phyloP scores from a whole-genome alignment of 163 green algal species.

The Scenedesmus sp. region DNA sequence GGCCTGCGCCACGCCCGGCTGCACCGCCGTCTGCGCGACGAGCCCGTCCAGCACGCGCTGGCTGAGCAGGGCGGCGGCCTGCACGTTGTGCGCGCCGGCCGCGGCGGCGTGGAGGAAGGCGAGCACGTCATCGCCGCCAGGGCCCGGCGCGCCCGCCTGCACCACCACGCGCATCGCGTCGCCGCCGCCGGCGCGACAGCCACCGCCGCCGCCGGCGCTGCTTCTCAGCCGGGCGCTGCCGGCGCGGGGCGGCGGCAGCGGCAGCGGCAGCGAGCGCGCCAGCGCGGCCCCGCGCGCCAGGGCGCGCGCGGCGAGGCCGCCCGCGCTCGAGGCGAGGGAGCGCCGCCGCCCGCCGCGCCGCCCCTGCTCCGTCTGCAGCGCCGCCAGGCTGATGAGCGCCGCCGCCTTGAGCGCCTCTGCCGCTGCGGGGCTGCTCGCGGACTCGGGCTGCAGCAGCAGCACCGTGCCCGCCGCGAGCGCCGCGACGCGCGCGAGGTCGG shows the following conservation, averaged over 20 bases:
- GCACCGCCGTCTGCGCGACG: slow-evolving; percentile 27
- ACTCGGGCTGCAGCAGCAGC: slow-evolving; percentile 35
- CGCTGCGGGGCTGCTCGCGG: slow-evolving; percentile 31
- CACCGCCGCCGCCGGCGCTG: not conserved
- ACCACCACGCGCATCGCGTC: slow-evolving; percentile 34
- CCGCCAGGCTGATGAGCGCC: slow-evolving; percentile 34
- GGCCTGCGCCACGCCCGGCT: slow-evolving; percentile 29
- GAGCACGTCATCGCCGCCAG: slow-evolving; percentile 5
- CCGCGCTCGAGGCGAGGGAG: too few relatives aligned
- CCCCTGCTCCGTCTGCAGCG: too few relatives aligned
- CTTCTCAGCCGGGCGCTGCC: not conserved
- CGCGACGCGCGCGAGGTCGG: slow-evolving; percentile 30
- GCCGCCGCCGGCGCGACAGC: not conserved
- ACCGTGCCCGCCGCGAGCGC: slow-evolving; percentile 20
- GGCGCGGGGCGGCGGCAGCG: too few relatives aligned
- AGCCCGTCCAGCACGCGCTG: slow-evolving; percentile 42
- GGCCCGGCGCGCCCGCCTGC: slow-evolving; percentile 15
- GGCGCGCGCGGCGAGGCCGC: too few relatives aligned
- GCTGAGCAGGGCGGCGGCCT: slow-evolving; percentile 23
- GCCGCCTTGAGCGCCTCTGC: slow-evolving; percentile 37
- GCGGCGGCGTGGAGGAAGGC: slow-evolving; percentile 30
- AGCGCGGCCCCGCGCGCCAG: too few relatives aligned
- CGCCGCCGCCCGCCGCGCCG: too few relatives aligned
- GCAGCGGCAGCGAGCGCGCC: too few relatives aligned
- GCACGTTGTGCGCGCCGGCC: slow-evolving; percentile 21